These are phyloP conservation scores for Cercospora brassicicola DNA, from an alignment of 2,329 filamentous ascomycete genomes.

Conservation along the genomic window DNA sequence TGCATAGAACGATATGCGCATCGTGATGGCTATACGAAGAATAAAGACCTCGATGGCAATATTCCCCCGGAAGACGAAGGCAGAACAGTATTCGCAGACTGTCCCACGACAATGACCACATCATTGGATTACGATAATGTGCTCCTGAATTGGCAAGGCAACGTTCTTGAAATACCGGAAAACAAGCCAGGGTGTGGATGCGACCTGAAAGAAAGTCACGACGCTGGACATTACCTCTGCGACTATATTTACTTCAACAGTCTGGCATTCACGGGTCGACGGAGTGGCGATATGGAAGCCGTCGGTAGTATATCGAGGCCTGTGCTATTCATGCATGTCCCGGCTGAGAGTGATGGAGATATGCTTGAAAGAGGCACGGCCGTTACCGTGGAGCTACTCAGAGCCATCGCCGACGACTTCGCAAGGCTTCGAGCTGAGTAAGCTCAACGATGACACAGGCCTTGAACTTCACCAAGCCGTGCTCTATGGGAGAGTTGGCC, in stretches of 20 bases:
- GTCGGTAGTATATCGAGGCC: slow-evolving; percentile 30
- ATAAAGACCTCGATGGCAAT: slow-evolving; percentile 66
- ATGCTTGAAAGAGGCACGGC: slow-evolving; percentile 38
- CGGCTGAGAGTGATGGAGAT: slow-evolving; percentile 39
- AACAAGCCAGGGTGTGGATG: slow-evolving; percentile 31
- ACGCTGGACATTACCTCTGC: slow-evolving; percentile 48
- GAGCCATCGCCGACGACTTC: slow-evolving; percentile 40
- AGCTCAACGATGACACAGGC: not conserved
- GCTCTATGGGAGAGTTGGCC: not conserved
- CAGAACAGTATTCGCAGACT: slow-evolving; percentile 31
- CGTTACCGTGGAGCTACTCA: slow-evolving; percentile 38
- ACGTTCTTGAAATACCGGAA: slow-evolving; percentile 31
- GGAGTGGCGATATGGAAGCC: slow-evolving; percentile 26
- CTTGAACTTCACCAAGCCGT: not conserved
- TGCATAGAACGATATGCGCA: slow-evolving; percentile 69
- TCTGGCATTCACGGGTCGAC: slow-evolving; percentile 39
- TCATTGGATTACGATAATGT: slow-evolving; percentile 37
- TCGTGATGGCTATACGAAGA: slow-evolving; percentile 66
- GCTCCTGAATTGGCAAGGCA: slow-evolving; percentile 34
- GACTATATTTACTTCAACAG: slow-evolving; percentile 49
- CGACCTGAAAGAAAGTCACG: slow-evolving; percentile 42
- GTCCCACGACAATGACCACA: slow-evolving; percentile 33
- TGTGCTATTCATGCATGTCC: slow-evolving; percentile 48
- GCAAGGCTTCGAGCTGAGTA: not conserved
- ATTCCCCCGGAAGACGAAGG: slow-evolving; percentile 34